A percentile compares a stretch with the other conserved stretches of the same genome.
phyloP scores from a whole-genome alignment of 2,329 filamentous ascomycete species.

The Dothideomycetes sp. region DNA sequence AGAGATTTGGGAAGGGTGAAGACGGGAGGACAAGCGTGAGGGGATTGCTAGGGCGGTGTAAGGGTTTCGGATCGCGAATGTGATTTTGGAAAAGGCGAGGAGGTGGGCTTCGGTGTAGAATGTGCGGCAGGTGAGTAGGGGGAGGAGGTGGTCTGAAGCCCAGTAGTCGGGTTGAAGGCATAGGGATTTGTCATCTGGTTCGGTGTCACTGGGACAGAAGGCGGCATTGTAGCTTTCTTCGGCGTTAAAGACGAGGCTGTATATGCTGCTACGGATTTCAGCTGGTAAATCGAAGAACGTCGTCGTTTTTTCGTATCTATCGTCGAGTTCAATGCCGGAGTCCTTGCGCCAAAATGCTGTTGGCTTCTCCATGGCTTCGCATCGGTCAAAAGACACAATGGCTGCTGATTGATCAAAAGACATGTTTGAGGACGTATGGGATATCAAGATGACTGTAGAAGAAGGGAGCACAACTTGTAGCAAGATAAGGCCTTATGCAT shows the following conservation, averaged over 20 bases:
- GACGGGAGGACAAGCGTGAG: slow-evolving; percentile 18
- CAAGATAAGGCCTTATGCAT: too few species aligned
- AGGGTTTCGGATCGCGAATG: slow-evolving; percentile 29
- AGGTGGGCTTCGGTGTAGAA: slow-evolving; percentile 28
- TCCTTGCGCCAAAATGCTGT: slow-evolving; percentile 1
- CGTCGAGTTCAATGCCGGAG: slow-evolving; percentile 11
- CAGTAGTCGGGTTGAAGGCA: slow-evolving; percentile 22
- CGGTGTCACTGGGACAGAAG: not conserved
- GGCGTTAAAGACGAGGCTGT: slow-evolving; percentile 11
- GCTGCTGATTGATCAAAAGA: too few species aligned
- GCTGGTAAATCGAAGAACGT: slow-evolving; percentile 13
- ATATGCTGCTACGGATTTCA: slow-evolving; percentile 12
- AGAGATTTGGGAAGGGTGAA: slow-evolving; percentile 22
- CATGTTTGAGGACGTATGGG: too few species aligned
- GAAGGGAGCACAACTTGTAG: too few species aligned
- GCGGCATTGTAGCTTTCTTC: not conserved
- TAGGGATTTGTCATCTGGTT: not conserved
- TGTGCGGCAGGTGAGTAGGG: slow-evolving; percentile 31
- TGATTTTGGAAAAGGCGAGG: slow-evolving; percentile 28
- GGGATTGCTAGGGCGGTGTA: slow-evolving; percentile 23
- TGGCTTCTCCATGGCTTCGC: slow-evolving; percentile 1
- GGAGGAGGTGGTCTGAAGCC: slow-evolving; percentile 21
- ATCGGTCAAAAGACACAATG: too few species aligned
- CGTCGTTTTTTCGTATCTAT: slow-evolving; percentile 7
- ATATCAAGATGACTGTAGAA: too few species aligned